Evolutionary conservation across 495 filamentous ascomycete genomes (phyloP), one percentile per base, ranked within the genome.

Genomic region (Penicillium parvum): DNA sequence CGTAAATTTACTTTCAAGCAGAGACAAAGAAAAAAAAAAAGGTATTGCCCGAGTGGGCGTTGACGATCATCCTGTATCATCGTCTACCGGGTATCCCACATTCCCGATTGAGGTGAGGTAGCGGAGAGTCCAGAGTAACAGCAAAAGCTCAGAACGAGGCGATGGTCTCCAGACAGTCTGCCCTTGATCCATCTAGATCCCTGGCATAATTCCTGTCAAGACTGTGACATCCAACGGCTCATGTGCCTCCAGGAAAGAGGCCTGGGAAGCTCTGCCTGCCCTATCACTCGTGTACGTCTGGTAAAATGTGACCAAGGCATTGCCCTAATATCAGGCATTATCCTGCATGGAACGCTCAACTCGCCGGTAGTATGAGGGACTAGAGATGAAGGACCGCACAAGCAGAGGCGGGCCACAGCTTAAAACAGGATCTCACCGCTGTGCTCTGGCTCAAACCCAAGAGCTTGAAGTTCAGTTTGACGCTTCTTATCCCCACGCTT

Each of bases 381-480:
- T 7, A 5, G 12, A 16, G 18, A 30, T 30, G 6, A 22, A 32
- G 14, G 32, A 42, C 21, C 27, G 33, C 25, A 32, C 38, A 47
- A 40, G 28, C 23, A 45, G 40, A 9, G 22, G n/a, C 11, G 21
- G 17, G 12, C 6, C 10, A 34, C 36, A 47, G 35, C 43, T 14
- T 74, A 89, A 22, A 90, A 75, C 14, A 90, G 58, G 12, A 83
- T 76, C 61, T 91, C 87, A 5, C 85, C 87, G 26, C 76, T 68
- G 55, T 84, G 84, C 64, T 96, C 90, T 15, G 85, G 85, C 67
- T 95, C 91, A 54, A 96, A 96, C 1, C 91, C 91, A 22, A 90
- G 67, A 5, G 72, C 78, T 5, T 78, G 69, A 39, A 96, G 70
- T 64, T 84, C 85, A 55, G 69, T 76, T 20, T 82, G 53, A 55